phyloP scores from a whole-genome alignment of 192 early-diverging fungal genomes.

The Coemansia pectinata region DNA sequence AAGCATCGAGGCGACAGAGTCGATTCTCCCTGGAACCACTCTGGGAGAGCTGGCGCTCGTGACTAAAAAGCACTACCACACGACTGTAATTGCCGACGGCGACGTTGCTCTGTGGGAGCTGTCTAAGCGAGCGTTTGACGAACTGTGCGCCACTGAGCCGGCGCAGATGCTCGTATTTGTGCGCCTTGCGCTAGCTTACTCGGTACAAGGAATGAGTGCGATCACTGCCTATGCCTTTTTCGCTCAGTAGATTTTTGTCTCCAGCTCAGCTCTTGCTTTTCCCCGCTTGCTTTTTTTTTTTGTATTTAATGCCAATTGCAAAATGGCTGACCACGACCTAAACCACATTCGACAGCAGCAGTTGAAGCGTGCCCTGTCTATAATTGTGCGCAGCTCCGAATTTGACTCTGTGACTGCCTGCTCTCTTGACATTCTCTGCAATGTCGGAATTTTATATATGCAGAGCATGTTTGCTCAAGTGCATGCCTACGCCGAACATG shows the following conservation, averaged over 20 bases:
- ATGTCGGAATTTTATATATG: conserved; percentile 44
- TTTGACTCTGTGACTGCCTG: conserved; percentile 30
- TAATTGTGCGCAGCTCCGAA: conserved; percentile 29
- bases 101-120: conserved; percentile 77
- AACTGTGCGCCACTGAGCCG: conserved; percentile 69
- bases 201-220: conserved; percentile 60
- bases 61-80: conserved; percentile 56
- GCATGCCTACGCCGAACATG: conserved; percentile 52
- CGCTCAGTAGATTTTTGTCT: conserved; percentile 15
- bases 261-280: neutral
- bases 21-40: conserved; percentile 88
- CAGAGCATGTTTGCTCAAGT: conserved; percentile 52
- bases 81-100: conserved; percentile 64
- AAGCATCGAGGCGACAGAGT: conserved; percentile 61
- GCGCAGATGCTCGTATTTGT: conserved; percentile 75
- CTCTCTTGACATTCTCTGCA: conserved; percentile 45
- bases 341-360: conserved; percentile 32
- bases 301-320: neutral
- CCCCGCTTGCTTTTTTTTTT: neutral
- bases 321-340: conserved; percentile 21
- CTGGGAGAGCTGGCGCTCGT: conserved; percentile 88
- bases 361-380: conserved; percentile 39
- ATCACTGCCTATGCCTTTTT: conserved; percentile 57
- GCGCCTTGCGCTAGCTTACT: conserved; percentile 71
- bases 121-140: conserved; percentile 63